Evolutionary conservation across 2,329 filamentous ascomycete species (phyloP).

Genomic region (Exophiala sp.): DNA sequence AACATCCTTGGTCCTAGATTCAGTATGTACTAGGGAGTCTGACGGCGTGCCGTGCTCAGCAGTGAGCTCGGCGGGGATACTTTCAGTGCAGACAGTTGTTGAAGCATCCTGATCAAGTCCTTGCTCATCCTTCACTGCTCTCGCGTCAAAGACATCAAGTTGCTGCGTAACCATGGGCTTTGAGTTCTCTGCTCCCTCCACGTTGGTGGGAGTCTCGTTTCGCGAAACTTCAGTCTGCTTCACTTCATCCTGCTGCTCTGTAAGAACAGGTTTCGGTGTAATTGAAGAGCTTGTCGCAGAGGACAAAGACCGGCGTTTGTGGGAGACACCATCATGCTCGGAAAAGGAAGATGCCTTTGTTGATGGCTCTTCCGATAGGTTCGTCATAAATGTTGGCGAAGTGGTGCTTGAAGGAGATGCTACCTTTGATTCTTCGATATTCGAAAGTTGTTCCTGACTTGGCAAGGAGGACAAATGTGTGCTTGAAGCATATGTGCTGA

Average conservation of each 20-base stretch:
- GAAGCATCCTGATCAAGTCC: not conserved
- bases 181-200: not conserved
- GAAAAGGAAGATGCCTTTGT: slow-evolving; percentile 35
- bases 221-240: not conserved
- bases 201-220: not conserved
- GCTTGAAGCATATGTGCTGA: slow-evolving; percentile 7
- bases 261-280: slow-evolving; percentile 18
- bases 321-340: slow-evolving; percentile 24
- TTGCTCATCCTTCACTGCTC: not conserved
- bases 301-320: slow-evolving; percentile 24
- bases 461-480: slow-evolving; percentile 11
- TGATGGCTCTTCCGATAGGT: slow-evolving; percentile 30
- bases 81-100: not conserved
- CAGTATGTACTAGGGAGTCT: too few relatives aligned
- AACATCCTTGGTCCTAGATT: not conserved
- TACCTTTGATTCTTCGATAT: slow-evolving; percentile 21
- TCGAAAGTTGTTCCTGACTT: slow-evolving; percentile 19
- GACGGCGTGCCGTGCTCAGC: not conserved
- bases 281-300: slow-evolving; percentile 27
- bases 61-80: not conserved
- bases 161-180: too few relatives aligned
- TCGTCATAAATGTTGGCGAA: slow-evolving; percentile 30
- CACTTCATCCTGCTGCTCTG: slow-evolving; percentile 11
- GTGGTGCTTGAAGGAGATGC: slow-evolving; percentile 31
- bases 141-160: too few relatives aligned